Base-by-base conservation (phyloP, 345 rosid species). In the Rhizophora apiculata region DNA sequence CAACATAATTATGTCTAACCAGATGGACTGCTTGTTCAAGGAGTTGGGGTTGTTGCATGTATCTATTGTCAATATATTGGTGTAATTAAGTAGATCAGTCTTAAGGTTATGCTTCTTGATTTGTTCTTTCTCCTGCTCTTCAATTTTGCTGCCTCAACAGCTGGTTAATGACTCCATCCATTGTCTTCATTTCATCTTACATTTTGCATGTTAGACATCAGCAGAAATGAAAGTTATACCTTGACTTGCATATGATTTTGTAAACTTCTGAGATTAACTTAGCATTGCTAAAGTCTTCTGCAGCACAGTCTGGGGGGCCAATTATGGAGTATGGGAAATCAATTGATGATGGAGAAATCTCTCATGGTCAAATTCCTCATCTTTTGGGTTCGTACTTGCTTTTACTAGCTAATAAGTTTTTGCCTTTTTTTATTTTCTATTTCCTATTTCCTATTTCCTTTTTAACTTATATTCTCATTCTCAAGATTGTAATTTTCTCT, bases 321-420 rank as follows among this genome's bases (percentile, higher is more conserved):
- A 85, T 87, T 53, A 92, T 95, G 97, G 82, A 74, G 70, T 84
- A 86, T 81, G 98, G 97, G 29, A 87, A 82, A 77, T 85, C 85
- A 30, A 83, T 92, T 74, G 97, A 88, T 72, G 91, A 91, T 56
- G 78, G 67, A n/a, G 87, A 86, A 67, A 77, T 68, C 67, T 65
- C 70, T 65, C 87, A 68, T 74, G 94, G 94, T 63, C 88, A 86
- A 74, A 90, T 95, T 82, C 92, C 98, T 39, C 89, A 76, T 66
- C 94, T 92, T 76, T 86, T 92, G 77, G 98, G 99, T 95, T 37
- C 59, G 88, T 74, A 52, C 22, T 49, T 69, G 29, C 19, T 43
- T 36, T 32, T 18, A n/a, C 59, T 54, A 7, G 43, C 59, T 26
- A 54, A n/a, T n/a, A 3, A 2, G 13, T 5, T 13, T 11, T 5